phyloP scores from a whole-genome alignment of 1,284 basidiomycete genomes.

The Cutaneotrichosporon cavernicola region DNA sequence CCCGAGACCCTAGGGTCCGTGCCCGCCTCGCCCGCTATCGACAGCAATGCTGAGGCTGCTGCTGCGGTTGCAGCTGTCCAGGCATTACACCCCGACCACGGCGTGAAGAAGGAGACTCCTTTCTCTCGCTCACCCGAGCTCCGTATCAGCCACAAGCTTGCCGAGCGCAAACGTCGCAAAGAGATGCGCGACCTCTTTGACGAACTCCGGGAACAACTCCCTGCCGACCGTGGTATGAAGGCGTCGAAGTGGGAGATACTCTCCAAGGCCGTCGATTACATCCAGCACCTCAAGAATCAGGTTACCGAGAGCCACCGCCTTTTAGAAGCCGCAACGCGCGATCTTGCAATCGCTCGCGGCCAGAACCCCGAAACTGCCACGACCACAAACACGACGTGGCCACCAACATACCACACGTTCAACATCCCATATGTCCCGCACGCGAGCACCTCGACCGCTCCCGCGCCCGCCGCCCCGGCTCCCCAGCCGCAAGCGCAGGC shows the following conservation, averaged over 20 bases:
- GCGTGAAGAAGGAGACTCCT: conserved; percentile 61
- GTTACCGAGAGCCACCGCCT: conserved; percentile 20
- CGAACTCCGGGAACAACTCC: conserved; percentile 83
- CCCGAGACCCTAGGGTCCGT: conserved; percentile 41
- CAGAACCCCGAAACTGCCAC: conserved; percentile 12
- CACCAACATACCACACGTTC: conserved; percentile 25
- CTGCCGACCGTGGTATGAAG: conserved; percentile 87
- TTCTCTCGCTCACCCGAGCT: conserved; percentile 93
- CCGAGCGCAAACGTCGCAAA: conserved; percentile 82
- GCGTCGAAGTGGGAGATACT: conserved; percentile 65
- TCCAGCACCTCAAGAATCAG: conserved; percentile 26
- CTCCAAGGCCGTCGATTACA: conserved; percentile 31
- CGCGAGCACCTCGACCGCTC: neutral
- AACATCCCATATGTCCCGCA: conserved; percentile 25
- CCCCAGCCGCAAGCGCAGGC: conserved; percentile 11
- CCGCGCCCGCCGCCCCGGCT: conserved; percentile 9
- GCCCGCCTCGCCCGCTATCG: conserved; percentile 27
- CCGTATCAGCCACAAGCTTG: conserved; percentile 87
- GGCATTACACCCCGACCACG: conserved; percentile 11
- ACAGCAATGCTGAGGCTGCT: conserved; percentile 12
- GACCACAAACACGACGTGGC: conserved; percentile 16
- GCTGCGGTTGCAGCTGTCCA: conserved; percentile 26
- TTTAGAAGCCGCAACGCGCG: conserved; percentile 22
- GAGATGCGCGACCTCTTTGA: conserved; percentile 98
- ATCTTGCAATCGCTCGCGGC: conserved; percentile 21